Evolutionary conservation across 192 early-diverging fungal genomes (phyloP).

Genomic region (Lobosporangium transversale): DNA sequence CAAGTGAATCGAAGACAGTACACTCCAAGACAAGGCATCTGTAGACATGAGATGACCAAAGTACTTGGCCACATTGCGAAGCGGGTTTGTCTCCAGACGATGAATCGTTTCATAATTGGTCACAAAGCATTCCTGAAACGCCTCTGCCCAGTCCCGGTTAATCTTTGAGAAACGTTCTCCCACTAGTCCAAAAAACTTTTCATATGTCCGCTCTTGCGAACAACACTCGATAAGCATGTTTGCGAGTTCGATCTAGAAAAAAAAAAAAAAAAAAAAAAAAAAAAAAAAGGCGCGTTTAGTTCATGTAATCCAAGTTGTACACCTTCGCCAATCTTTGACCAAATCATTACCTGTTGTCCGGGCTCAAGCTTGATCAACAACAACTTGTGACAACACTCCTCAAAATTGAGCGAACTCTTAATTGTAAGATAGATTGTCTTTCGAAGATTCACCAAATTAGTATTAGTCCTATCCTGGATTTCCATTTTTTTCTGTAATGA

Average conservation of each 20-base stretch:
- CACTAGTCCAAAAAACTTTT: conserved; percentile 92
- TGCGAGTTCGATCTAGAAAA: conserved; percentile 78
- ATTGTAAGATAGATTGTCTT: conserved; percentile 96
- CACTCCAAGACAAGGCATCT: conserved; percentile 87
- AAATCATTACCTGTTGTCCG: conserved; percentile 78
- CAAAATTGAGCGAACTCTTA: conserved; percentile 94
- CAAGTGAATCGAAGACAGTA: conserved; percentile 78
- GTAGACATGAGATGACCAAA: conserved; percentile 90
- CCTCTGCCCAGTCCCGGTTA: conserved; percentile 78
- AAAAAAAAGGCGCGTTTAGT: neutral
- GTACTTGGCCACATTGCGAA: conserved; percentile 93
- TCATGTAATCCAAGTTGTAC: too few species aligned
- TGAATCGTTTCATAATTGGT: conserved; percentile 93
- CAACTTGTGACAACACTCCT: conserved; percentile 96
- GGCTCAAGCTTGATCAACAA: conserved; percentile 85
- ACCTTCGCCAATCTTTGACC: too few species aligned
- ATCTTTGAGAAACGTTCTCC: conserved; percentile 94
- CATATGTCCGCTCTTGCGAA: conserved; percentile 93
- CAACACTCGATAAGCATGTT: conserved; percentile 99
- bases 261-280: conserved; percentile 3
- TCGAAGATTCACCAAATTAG: conserved; percentile 86
- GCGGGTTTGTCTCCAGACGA: conserved; percentile 89
- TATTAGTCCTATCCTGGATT: conserved; percentile 91
- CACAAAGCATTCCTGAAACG: conserved; percentile 82
- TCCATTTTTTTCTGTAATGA: conserved; percentile 62